Percentiles rank a stretch among this genome's conserved stretches.
Conservation (phyloP, 345 rosid species). For the Euclidium syriacum region DNA sequence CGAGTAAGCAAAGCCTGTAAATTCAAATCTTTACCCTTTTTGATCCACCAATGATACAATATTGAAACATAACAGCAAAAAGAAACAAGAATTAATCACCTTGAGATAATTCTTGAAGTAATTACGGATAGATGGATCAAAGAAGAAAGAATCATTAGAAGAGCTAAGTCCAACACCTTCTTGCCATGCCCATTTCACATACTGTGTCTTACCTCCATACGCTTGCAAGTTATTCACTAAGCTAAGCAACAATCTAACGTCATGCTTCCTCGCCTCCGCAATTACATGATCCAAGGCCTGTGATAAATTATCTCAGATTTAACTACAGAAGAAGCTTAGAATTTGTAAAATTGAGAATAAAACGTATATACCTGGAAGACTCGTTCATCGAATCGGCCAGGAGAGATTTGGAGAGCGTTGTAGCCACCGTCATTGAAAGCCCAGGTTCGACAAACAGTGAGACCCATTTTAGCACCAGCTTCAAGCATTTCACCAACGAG, state of each 20-base stretch:
- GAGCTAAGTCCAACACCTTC: conserved; percentile 82
- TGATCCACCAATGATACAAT: neutral
- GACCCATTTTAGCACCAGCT: conserved; percentile 74
- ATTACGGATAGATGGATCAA: conserved; percentile 68
- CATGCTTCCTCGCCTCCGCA: conserved; percentile 61
- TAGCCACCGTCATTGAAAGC: conserved; percentile 85
- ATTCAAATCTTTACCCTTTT: neutral
- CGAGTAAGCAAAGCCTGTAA: conserved; percentile 59
- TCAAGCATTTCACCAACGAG: conserved; percentile 56
- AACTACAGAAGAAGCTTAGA: too few species aligned
- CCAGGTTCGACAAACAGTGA: conserved; percentile 85
- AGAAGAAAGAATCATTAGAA: conserved; percentile 85
- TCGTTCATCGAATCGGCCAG: conserved; percentile 68
- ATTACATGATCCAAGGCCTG: conserved; percentile 87
- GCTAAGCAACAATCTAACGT: conserved; percentile 62
- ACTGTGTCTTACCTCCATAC: conserved; percentile 80
- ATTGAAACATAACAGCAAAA: neutral
- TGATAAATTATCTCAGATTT: too few species aligned
- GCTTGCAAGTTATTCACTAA: conserved; percentile 76
- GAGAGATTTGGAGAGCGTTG: conserved; percentile 81
- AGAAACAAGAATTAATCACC: conserved; percentile 32
- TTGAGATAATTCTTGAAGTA: conserved; percentile 70
- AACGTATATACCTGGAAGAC: conserved; percentile 53
- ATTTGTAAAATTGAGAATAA: neutral
- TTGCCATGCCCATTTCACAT: conserved; percentile 93